Percentiles rank a stretch among this genome's conserved stretches.
These are phyloP conservation scores for Coniosporium tulheliwenetii DNA, from an alignment of 2,329 filamentous ascomycete genomes.

Conservation along the genomic window DNA sequence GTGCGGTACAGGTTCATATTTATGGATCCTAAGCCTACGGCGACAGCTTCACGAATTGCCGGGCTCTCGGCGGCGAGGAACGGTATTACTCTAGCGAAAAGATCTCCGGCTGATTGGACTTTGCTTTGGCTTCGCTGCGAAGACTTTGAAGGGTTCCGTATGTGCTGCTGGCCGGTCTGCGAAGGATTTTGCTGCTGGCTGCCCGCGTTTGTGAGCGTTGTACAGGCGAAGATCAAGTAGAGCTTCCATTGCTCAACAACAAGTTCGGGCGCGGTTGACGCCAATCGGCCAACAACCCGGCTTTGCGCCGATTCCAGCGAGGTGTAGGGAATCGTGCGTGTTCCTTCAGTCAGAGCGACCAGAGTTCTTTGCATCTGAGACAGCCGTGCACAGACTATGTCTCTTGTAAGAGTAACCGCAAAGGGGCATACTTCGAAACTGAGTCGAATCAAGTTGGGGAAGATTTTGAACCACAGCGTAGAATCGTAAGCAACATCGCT, in stretches of 20 bases:
- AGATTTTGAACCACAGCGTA: conserved; percentile 94
- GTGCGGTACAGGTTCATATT: conserved; percentile 89
- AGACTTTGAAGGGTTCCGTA: conserved; percentile 65
- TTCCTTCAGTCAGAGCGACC: conserved; percentile 57
- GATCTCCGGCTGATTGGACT: conserved; percentile 70
- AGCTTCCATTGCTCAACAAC: conserved; percentile 96
- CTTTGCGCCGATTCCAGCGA: conserved; percentile 42
- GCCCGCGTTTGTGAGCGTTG: conserved; percentile 75
- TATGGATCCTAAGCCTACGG: conserved; percentile 83
- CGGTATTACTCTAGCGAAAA: conserved; percentile 86
- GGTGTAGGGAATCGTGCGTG: conserved; percentile 30
- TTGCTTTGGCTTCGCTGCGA: conserved; percentile 53
- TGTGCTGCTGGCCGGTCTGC: conserved; percentile 50
- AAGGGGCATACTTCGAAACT: conserved; percentile 85
- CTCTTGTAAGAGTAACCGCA: conserved; percentile 76
- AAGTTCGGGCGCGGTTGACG: conserved; percentile 65
- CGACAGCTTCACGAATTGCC: conserved; percentile 77
- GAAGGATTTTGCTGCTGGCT: conserved; percentile 41
- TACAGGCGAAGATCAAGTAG: conserved; percentile 93
- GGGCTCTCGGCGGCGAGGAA: conserved; percentile 66
- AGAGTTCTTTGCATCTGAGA: conserved; percentile 86
- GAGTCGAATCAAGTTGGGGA: conserved; percentile 83
- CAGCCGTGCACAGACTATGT: conserved; percentile 83
- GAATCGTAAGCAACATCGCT: conserved; percentile 92
- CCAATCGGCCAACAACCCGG: conserved; percentile 31